Evolutionary conservation across 1,284 basidiomycete species (phyloP).

Genomic region (Coniferiporia weirii): DNA sequence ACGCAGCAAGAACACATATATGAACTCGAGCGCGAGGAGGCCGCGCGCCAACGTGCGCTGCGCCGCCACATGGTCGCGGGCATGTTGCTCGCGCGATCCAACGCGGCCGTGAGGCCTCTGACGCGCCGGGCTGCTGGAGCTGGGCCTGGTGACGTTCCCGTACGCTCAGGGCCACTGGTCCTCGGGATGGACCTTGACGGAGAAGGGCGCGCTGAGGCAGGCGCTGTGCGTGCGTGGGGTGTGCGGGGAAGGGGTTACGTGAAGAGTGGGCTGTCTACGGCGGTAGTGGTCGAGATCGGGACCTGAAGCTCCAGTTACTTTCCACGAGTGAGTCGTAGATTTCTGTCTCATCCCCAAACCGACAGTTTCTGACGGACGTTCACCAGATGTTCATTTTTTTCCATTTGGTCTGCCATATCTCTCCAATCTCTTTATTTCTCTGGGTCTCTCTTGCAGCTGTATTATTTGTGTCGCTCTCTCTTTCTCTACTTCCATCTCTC

Average conservation of each 20-base stretch:
- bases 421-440: too few species aligned
- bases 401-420: too few species aligned
- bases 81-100: neutral
- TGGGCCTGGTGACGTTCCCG: too few species aligned
- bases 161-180: neutral
- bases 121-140: neutral
- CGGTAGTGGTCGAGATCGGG: neutral
- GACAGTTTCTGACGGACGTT: too few species aligned
- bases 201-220: neutral
- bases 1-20: neutral
- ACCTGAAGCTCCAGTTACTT: too few species aligned
- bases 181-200: neutral
- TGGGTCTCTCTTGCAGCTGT: too few species aligned
- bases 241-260: neutral
- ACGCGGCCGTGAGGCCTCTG: neutral
- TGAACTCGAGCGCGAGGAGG: neutral
- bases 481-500: too few species aligned
- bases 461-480: too few species aligned
- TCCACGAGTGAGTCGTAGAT: too few species aligned
- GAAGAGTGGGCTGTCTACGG: neutral
- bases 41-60: neutral
- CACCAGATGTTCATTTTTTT: too few species aligned
- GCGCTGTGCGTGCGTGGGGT: neutral
- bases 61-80: neutral
- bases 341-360: too few species aligned